phyloP scores from a whole-genome alignment of 768 basidiomycete genomes.

The Russula virescens region DNA sequence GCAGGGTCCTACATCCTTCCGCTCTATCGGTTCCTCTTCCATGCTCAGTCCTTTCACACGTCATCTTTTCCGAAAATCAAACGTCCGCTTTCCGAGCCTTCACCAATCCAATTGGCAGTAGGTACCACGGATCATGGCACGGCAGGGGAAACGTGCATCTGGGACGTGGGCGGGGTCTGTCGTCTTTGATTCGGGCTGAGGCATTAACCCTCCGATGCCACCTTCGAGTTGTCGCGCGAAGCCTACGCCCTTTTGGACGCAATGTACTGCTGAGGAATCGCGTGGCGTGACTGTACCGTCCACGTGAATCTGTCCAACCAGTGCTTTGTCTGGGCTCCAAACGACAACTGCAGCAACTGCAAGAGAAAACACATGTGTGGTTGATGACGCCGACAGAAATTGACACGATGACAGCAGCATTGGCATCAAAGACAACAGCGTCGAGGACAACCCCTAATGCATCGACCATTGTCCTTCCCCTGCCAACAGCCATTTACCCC shows the following conservation, averaged over 20 bases:
- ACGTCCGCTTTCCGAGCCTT: slow-evolving; percentile 15
- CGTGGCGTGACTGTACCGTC: slow-evolving; percentile 19
- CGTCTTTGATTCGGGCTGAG: slow-evolving; percentile 13
- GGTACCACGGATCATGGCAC: slow-evolving; percentile 4
- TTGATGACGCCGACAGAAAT: too few relatives aligned
- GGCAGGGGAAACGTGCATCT: slow-evolving; percentile 3
- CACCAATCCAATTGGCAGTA: slow-evolving; percentile 12
- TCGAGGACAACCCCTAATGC: too few relatives aligned
- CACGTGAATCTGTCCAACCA: slow-evolving; percentile 13
- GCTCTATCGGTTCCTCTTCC: slow-evolving; percentile 4
- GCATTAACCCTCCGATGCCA: slow-evolving; percentile 6
- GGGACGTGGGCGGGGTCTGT: slow-evolving; percentile 1
- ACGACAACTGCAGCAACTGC: too few relatives aligned
- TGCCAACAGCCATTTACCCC: too few relatives aligned
- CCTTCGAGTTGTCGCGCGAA: slow-evolving; percentile 13
- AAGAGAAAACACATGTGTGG: too few relatives aligned
- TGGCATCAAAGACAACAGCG: too few relatives aligned
- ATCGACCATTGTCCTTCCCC: too few relatives aligned
- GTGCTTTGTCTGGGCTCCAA: slow-evolving; percentile 20
- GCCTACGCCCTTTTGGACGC: slow-evolving; percentile 22
- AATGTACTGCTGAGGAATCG: slow-evolving; percentile 19
- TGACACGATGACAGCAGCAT: too few relatives aligned
- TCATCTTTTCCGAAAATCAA: slow-evolving; percentile 9
- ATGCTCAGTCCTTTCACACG: background rate
- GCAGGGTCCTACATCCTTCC: too few relatives aligned